These are phyloP conservation scores for Cytospora paraplurivora DNA, from an alignment of 2,329 filamentous ascomycete species.

Conservation along the genomic window DNA sequence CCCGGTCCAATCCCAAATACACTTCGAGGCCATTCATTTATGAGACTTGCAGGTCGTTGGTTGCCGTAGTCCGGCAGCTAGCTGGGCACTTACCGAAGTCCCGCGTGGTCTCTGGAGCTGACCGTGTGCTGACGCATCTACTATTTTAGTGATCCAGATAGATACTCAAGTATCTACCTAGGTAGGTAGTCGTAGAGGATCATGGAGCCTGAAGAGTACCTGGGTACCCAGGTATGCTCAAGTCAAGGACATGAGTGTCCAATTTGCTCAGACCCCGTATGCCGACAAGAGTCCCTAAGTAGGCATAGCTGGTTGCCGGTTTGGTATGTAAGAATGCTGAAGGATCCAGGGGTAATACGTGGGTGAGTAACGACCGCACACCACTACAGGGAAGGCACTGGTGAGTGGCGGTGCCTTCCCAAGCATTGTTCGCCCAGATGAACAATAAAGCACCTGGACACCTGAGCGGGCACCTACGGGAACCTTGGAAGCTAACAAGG, in stretches of 20 bases:
- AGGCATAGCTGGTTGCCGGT: not conserved
- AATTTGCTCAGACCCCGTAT: not conserved
- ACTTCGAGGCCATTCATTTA: slow-evolving; percentile 17
- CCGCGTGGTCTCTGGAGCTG: not conserved
- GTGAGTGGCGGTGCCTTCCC: slow-evolving; percentile 10
- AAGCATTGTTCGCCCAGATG: not conserved
- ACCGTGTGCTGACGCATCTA: not conserved
- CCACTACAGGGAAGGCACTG: slow-evolving; percentile 13
- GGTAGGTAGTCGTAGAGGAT: not conserved
- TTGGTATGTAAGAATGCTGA: not conserved
- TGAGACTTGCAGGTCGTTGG: slow-evolving; percentile 10
- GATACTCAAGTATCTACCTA: no score
- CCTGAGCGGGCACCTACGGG: no score
- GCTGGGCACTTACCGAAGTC: slow-evolving; percentile 6
- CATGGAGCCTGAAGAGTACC: not conserved
- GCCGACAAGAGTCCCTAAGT: not conserved
- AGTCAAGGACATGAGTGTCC: not conserved
- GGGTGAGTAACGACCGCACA: slow-evolving; percentile 15
- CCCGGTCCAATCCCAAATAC: slow-evolving; percentile 27
- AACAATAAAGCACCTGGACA: not conserved
- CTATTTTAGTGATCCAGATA: not conserved
- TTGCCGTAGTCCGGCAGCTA: slow-evolving; percentile 15
- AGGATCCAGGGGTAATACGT: not conserved
- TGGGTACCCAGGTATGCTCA: not conserved
- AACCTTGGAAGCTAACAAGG: not conserved